Conservation (phyloP, 306 rosid species). For the Begonia masoniana region DNA sequence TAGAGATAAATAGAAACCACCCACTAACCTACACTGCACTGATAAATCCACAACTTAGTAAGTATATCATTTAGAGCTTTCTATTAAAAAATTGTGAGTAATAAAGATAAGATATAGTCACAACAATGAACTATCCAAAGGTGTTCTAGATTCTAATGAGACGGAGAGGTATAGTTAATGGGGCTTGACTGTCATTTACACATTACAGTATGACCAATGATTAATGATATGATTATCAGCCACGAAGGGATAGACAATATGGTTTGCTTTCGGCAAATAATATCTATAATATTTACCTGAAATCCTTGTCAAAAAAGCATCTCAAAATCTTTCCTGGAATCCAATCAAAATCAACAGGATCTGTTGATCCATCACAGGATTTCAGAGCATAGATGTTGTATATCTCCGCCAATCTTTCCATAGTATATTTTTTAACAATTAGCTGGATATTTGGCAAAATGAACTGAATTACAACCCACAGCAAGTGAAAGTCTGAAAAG, state of each 20-base stretch:
- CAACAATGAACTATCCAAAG: too few species aligned
- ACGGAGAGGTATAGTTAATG: too few species aligned
- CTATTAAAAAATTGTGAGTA: too few species aligned
- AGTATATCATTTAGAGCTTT: too few species aligned
- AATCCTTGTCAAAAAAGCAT: slow-evolving; percentile 92
- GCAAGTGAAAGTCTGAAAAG: background rate
- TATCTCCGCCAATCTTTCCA: slow-evolving; percentile 89
- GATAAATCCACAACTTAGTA: background rate
- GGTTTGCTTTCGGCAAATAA: background rate
- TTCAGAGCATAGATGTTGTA: slow-evolving; percentile 54
- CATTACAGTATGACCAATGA: too few species aligned
- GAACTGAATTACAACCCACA: slow-evolving; percentile 4
- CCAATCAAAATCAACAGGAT: slow-evolving; percentile 56
- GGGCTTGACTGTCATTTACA: too few species aligned
- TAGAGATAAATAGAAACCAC: slow-evolving; percentile 7
- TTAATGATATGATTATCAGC: too few species aligned
- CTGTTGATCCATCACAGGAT: slow-evolving; percentile 29
- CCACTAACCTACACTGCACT: background rate
- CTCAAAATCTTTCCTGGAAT: slow-evolving; percentile 89
- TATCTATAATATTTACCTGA: slow-evolving; percentile 42
- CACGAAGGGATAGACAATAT: too few species aligned
- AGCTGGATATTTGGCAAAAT: slow-evolving; percentile 37
- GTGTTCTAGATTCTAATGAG: too few species aligned
- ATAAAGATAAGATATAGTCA: too few species aligned
- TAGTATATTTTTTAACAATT: slow-evolving; percentile 81